Conservation (phyloP, 192 early-diverging fungal species). For the Rhizoclosmatium globosum region DNA sequence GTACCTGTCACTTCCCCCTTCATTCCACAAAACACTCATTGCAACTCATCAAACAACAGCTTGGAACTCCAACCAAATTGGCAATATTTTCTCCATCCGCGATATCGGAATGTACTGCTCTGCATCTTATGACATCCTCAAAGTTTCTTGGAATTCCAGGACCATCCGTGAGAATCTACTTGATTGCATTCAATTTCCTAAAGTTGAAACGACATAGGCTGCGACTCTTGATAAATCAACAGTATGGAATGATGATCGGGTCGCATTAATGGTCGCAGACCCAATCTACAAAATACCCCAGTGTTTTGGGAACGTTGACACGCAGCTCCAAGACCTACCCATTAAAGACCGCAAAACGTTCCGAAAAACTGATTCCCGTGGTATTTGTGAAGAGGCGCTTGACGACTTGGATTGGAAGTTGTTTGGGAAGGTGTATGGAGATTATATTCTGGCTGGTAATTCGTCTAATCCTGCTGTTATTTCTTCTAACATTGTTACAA, state of each 20-base stretch:
- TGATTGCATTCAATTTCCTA: background rate
- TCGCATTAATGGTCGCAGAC: slow-evolving; percentile 17
- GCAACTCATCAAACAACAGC: background rate
- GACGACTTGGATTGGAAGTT: slow-evolving; percentile 30
- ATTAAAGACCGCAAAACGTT: slow-evolving; percentile 16
- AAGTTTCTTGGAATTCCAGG: slow-evolving; percentile 30
- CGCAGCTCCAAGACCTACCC: background rate
- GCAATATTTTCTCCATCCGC: slow-evolving; percentile 7
- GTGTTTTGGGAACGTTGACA: slow-evolving; percentile 18
- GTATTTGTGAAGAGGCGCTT: slow-evolving; percentile 12
- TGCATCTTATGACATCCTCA: slow-evolving; percentile 20
- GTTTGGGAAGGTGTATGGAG: slow-evolving; percentile 13
- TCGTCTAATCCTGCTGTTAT: background rate
- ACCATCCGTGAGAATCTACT: slow-evolving; percentile 5
- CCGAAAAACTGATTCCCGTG: background rate
- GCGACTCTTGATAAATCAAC: slow-evolving; percentile 13
- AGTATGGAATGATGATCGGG: slow-evolving; percentile 34
- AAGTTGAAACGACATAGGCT: background rate
- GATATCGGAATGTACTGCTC: slow-evolving; percentile 27
- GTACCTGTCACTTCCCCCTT: background rate
- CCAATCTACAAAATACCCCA: background rate
- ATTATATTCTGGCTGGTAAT: slow-evolving; percentile 12
- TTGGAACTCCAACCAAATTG: slow-evolving; percentile 12
- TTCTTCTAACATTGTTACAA: background rate
- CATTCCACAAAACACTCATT: background rate